Evolutionary conservation across 2,329 filamentous ascomycete species (phyloP).

Genomic region (Aureobasidium leucospermi): DNA sequence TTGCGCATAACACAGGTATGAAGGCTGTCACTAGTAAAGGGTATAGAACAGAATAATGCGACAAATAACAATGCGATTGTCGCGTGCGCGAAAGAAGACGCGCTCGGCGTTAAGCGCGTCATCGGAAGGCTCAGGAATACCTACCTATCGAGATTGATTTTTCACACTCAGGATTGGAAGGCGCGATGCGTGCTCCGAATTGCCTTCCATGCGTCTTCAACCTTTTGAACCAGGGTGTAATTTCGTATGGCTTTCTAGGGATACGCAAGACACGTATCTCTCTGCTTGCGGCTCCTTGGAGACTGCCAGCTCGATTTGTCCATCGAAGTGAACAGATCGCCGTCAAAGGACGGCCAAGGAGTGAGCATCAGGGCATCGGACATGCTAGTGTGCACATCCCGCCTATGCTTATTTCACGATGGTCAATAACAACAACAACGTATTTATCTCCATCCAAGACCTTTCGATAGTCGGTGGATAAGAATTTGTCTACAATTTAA

Average conservation of each 20-base stretch:
- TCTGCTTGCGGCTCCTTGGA: neutral
- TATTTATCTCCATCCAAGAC: neutral
- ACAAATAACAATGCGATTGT: neutral
- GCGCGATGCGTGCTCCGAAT: no score
- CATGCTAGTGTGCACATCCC: slow-evolving; percentile 6
- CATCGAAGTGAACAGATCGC: neutral
- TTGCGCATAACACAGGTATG: neutral
- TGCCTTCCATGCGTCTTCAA: no score
- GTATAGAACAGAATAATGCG: neutral
- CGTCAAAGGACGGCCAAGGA: neutral
- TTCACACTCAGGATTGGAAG: no score
- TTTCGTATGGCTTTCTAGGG: no score
- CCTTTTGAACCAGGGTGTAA: no score
- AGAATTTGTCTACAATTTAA: neutral
- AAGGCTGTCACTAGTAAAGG: neutral
- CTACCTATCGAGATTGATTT: no score
- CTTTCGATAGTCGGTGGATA: neutral
- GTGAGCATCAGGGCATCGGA: neutral
- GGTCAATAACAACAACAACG: neutral
- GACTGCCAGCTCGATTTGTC: neutral
- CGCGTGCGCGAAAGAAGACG: neutral
- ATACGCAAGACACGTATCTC: neutral
- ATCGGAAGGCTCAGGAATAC: no score
- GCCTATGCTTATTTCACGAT: neutral
- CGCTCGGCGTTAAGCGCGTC: neutral